Evolutionary conservation across 2,329 filamentous ascomycete species (phyloP).

Genomic region (Xylaria sp.): DNA sequence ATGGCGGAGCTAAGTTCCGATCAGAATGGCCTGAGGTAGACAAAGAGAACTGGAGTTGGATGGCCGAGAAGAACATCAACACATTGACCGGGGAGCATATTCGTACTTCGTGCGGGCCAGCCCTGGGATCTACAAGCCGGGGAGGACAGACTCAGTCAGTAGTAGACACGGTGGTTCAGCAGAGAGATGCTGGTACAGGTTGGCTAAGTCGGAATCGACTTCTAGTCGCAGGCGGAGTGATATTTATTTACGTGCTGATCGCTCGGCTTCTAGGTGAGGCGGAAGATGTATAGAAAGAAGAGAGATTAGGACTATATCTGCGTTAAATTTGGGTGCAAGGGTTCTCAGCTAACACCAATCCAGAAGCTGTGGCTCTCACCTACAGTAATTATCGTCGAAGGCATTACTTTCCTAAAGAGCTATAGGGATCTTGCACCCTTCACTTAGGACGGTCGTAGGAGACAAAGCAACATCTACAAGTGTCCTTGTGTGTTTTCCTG

Average conservation of each 20-base stretch:
- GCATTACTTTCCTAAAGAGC: constrained; percentile 9
- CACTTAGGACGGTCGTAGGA: constrained; percentile 7
- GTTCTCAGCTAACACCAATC: not conserved
- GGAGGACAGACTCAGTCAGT: constrained; percentile 74
- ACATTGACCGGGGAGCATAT: constrained; percentile 76
- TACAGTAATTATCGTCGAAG: not conserved
- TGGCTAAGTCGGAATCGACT: constrained; percentile 87
- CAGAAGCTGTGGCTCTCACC: not conserved
- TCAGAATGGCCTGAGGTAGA: constrained; percentile 92
- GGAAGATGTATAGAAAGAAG: constrained; percentile 36
- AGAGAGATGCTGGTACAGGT: constrained; percentile 81
- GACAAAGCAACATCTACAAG: constrained; percentile 12
- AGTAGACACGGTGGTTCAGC: constrained; percentile 81
- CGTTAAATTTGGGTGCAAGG: not conserved
- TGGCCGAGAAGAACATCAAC: constrained; percentile 85
- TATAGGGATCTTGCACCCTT: not conserved
- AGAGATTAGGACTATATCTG: not conserved
- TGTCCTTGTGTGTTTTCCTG: constrained; percentile 19
- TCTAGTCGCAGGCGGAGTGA: constrained; percentile 72
- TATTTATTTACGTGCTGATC: constrained; percentile 87
- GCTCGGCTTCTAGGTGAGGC: constrained; percentile 75
- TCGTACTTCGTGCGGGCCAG: constrained; percentile 60
- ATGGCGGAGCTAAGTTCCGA: constrained; percentile 90
- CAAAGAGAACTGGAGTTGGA: constrained; percentile 90
- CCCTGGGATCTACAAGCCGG: constrained; percentile 70